These are phyloP conservation scores for Oryza meridionalis DNA, from an alignment of 176 grass and related monocot genomes.

Conservation along the genomic window DNA sequence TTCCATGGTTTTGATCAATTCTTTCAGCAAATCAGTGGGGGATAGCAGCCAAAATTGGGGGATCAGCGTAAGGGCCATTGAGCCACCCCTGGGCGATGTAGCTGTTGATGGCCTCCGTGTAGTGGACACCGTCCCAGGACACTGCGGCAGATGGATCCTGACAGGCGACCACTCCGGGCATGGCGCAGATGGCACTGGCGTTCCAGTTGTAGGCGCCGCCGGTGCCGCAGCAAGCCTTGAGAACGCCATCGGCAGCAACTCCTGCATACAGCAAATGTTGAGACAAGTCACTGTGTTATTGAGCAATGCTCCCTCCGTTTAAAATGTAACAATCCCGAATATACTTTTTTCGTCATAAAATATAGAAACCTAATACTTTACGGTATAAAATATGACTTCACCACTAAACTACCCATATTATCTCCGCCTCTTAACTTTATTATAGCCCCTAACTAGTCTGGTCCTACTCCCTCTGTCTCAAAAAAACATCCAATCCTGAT, in stretches of 20 bases:
- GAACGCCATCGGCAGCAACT: neutral
- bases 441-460: no score
- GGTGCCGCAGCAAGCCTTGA: conserved; percentile 19
- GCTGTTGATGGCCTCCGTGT: conserved; percentile 28
- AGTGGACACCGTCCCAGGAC: conserved; percentile 45
- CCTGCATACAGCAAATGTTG: neutral
- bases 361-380: no score
- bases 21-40: neutral
- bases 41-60: neutral
- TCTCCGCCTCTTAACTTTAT: no score
- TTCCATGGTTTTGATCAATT: neutral
- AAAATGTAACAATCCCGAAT: neutral
- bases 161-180: conserved; percentile 5
- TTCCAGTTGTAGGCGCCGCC: conserved; percentile 43
- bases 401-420: no score
- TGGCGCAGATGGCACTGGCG: conserved; percentile 2
- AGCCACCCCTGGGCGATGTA: conserved; percentile 37
- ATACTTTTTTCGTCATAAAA: no score
- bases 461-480: no score
- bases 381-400: no score
- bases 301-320: neutral
- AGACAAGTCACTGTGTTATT: neutral
- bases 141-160: neutral
- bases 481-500: no score
- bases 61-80: neutral